These are phyloP conservation scores for Beauveria medogensis DNA, from an alignment of 2,329 filamentous ascomycete genomes.

Conservation along the genomic window DNA sequence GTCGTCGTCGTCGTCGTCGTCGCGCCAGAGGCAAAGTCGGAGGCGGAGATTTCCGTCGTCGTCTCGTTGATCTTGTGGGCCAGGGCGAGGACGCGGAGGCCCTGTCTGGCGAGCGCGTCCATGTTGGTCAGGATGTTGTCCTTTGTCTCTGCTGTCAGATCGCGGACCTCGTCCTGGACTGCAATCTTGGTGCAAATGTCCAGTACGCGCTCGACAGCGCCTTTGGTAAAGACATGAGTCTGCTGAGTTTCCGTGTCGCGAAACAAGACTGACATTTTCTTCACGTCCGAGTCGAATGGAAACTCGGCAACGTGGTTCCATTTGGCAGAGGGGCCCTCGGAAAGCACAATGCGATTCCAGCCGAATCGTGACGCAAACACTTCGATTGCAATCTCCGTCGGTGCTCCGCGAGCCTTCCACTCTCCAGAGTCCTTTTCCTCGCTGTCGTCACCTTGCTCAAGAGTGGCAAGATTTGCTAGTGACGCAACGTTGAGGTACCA, in stretches of 20 bases:
- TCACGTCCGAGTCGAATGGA: slow-evolving; percentile 50
- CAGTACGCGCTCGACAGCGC: slow-evolving; percentile 58
- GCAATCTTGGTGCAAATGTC: slow-evolving; percentile 46
- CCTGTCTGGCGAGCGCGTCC: slow-evolving; percentile 55
- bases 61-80: slow-evolving; percentile 29
- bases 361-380: slow-evolving; percentile 48
- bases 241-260: slow-evolving; percentile 21
- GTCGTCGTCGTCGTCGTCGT: slow-evolving; percentile 5
- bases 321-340: slow-evolving; percentile 16
- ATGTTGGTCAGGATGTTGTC: slow-evolving; percentile 54
- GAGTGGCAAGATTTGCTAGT: slow-evolving; percentile 52
- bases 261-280: slow-evolving; percentile 51
- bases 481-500: slow-evolving; percentile 49
- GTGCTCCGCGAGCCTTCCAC: slow-evolving; percentile 39
- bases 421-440: slow-evolving; percentile 18
- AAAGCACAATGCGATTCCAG: slow-evolving; percentile 27
- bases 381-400: slow-evolving; percentile 50
- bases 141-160: slow-evolving; percentile 29
- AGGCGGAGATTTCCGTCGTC: slow-evolving; percentile 13
- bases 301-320: slow-evolving; percentile 42
- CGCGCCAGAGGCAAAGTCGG: slow-evolving; percentile 19
- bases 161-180: slow-evolving; percentile 27
- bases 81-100: slow-evolving; percentile 58
- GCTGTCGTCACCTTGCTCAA: slow-evolving; percentile 35
- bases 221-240: slow-evolving; percentile 46